A percentile compares a stretch with the other conserved stretches of the same genome.
Conservation (phyloP, 768 basidiomycete genomes). For the Leccinum rimulosum region DNA sequence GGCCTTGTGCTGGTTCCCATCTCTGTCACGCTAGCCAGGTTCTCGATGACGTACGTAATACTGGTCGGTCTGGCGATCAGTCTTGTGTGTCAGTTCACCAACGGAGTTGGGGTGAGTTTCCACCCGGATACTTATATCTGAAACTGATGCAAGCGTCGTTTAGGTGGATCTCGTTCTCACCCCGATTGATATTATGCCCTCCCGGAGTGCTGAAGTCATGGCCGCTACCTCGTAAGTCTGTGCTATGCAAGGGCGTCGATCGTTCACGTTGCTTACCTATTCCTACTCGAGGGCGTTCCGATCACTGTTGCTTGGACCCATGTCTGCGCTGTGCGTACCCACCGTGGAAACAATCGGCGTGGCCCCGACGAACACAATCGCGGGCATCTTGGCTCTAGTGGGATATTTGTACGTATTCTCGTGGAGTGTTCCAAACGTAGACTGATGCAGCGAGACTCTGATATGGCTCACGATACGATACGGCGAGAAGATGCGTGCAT, state of each 20-base stretch:
- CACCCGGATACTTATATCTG: background rate
- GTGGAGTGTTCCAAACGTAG: background rate
- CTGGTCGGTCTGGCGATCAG: conserved; percentile 46
- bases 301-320: conserved; percentile 17
- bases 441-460: conserved; percentile 20
- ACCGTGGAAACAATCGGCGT: conserved; percentile 54
- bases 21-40: conserved; percentile 46
- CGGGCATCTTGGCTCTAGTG: conserved; percentile 45
- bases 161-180: conserved; percentile 58
- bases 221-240: conserved; percentile 51
- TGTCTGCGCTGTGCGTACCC: conserved; percentile 28
- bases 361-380: conserved; percentile 43
- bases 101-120: conserved; percentile 59
- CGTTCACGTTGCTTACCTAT: background rate
- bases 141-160: background rate
- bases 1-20: conserved; percentile 50
- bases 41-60: conserved; percentile 49
- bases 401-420: conserved; percentile 49
- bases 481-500: conserved; percentile 54
- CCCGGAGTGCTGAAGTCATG: conserved; percentile 60
- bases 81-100: conserved; percentile 56
- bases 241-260: background rate
- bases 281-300: conserved; percentile 18
- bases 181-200: conserved; percentile 60
- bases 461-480: conserved; percentile 55